Conservation (phyloP, 2,329 filamentous ascomycete species). For the Colletotrichum chrysophilum region DNA sequence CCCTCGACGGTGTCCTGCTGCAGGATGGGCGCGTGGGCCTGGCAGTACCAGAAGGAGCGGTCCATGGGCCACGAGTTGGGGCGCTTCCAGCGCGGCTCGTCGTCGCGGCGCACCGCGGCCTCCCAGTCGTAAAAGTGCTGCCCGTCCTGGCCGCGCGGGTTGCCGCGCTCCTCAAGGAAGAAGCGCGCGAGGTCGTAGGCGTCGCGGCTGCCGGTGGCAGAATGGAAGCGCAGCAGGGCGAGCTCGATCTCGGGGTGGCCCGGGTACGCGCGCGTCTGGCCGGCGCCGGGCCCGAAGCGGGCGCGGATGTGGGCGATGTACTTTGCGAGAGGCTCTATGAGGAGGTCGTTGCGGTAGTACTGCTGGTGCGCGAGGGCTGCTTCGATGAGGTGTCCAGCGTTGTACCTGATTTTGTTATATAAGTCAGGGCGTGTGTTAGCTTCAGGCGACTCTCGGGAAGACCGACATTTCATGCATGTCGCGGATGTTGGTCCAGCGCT, state of each 20-base stretch:
- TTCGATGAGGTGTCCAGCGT: slow-evolving; percentile 67
- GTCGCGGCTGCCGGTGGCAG: slow-evolving; percentile 31
- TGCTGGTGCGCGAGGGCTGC: slow-evolving; percentile 61
- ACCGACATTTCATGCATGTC: slow-evolving; percentile 66
- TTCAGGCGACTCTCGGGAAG: not conserved
- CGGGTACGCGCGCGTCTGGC: slow-evolving; percentile 62
- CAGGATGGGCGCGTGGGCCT: slow-evolving; percentile 60
- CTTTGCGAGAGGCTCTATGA: slow-evolving; percentile 57
- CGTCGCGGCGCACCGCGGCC: slow-evolving; percentile 29
- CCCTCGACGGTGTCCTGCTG: slow-evolving; percentile 62
- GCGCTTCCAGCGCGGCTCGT: slow-evolving; percentile 42
- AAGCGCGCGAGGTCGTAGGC: slow-evolving; percentile 55
- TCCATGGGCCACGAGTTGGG: slow-evolving; percentile 52
- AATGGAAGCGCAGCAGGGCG: slow-evolving; percentile 42
- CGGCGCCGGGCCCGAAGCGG: slow-evolving; percentile 54
- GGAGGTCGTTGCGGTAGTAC: slow-evolving; percentile 53
- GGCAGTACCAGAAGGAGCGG: slow-evolving; percentile 53
- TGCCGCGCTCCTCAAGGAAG: slow-evolving; percentile 64
- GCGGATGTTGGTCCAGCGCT: slow-evolving; percentile 62
- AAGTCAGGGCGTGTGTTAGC: not conserved
- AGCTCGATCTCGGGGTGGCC: slow-evolving; percentile 63
- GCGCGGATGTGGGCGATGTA: slow-evolving; percentile 58
- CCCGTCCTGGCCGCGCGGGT: slow-evolving; percentile 47
- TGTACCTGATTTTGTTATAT: slow-evolving; percentile 47
- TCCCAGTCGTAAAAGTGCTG: slow-evolving; percentile 61